A percentile compares a stretch with the other conserved stretches of the same genome.
Evolutionary conservation across 805 yeast genomes (phyloP).

Genomic region (Metschnikowia henanensis): DNA sequence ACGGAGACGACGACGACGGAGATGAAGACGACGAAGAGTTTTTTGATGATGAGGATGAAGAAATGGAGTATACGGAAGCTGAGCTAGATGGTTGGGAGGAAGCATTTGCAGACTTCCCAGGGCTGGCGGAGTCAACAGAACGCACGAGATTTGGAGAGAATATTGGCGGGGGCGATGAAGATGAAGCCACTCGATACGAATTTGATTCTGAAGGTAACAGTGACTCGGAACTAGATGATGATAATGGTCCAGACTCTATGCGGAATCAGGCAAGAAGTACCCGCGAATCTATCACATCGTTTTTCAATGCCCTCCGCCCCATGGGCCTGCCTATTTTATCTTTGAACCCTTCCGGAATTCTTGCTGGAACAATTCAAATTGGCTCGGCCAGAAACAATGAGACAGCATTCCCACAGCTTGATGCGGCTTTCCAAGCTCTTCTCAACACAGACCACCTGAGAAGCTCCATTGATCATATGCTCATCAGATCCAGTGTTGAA

Average conservation of each 20-base stretch:
- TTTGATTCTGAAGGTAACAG: constrained; percentile 21
- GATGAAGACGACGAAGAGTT: constrained; percentile 42
- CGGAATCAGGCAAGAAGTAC: constrained; percentile 7
- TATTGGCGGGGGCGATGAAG: constrained; percentile 19
- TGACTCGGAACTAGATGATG: constrained; percentile 11
- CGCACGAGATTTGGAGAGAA: constrained; percentile 14
- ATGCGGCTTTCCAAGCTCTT: constrained; percentile 25
- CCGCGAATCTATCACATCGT: constrained; percentile 25
- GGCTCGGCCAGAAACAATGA: constrained; percentile 2
- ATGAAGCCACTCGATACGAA: constrained; percentile 8
- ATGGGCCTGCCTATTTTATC: constrained; percentile 18
- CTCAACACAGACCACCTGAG: constrained; percentile 15
- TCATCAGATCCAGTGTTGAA: constrained; percentile 51
- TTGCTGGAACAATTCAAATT: constrained; percentile 7
- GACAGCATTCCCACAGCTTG: constrained; percentile 21
- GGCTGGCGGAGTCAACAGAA: constrained; percentile 5
- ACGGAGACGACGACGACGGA: constrained; percentile 35
- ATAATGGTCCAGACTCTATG: constrained; percentile 15
- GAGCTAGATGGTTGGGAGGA: constrained; percentile 44
- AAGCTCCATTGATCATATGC: constrained; percentile 20
- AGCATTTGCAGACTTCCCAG: constrained; percentile 33
- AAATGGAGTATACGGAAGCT: constrained; percentile 33
- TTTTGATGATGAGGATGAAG: constrained; percentile 30
- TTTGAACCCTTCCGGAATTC: constrained; percentile 8
- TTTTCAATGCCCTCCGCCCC: constrained; percentile 29